phyloP scores from a whole-genome alignment of 176 grass and related monocot species.

The Olyra latifolia region DNA sequence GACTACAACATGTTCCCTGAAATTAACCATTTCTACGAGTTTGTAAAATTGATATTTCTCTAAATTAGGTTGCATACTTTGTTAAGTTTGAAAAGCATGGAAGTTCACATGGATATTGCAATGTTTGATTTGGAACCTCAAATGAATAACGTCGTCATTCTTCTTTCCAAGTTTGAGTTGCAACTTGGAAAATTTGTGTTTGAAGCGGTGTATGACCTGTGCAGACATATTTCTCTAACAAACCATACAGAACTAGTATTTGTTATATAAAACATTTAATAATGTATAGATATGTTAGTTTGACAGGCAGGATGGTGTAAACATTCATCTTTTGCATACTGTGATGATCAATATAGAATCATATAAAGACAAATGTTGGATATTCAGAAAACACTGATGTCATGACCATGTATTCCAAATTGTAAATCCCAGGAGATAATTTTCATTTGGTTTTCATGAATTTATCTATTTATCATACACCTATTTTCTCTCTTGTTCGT shows the following conservation, averaged over 20 bases:
- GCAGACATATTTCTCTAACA: neutral
- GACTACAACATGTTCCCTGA: neutral
- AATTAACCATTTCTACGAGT: neutral
- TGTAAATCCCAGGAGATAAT: neutral
- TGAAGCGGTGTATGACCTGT: neutral
- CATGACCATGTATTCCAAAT: neutral
- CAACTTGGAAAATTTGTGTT: neutral
- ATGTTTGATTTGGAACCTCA: neutral
- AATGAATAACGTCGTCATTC: neutral
- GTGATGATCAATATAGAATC: neutral
- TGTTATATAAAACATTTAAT: neutral
- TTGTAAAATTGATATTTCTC: neutral
- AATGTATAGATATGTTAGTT: neutral
- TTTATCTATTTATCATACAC: conserved; percentile 22
- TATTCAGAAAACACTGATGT: conserved; percentile 1
- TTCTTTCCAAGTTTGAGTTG: neutral
- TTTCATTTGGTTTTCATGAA: conserved; percentile 7
- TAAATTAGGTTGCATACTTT: neutral
- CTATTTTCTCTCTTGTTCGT: neutral
- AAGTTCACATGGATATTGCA: neutral
- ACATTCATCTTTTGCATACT: conserved; percentile 2
- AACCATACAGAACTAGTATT: neutral
- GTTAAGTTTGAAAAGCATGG: neutral
- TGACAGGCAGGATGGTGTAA: neutral
- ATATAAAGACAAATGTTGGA: conserved; percentile 25